Evolutionary conservation across 495 filamentous ascomycete genomes (phyloP).

Genomic region (Corynascus novoguineensis): DNA sequence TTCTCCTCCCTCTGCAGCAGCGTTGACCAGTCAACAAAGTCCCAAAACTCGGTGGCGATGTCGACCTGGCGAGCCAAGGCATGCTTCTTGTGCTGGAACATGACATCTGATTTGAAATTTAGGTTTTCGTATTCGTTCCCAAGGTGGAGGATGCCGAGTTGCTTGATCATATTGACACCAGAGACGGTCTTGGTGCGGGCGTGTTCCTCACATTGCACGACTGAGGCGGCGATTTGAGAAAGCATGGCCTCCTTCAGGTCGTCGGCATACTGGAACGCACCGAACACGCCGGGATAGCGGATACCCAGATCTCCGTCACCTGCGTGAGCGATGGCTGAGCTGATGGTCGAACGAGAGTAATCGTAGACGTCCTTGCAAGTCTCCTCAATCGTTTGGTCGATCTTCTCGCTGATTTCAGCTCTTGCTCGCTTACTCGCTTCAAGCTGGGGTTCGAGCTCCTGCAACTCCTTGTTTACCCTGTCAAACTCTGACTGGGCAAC

Average conservation of each 20-base stretch:
- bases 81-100: conserved; percentile 82
- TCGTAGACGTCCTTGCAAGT: conserved; percentile 80
- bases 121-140: conserved; percentile 79
- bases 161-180: conserved; percentile 83
- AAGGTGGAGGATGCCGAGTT: conserved; percentile 80
- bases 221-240: conserved; percentile 71
- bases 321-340: conserved; percentile 63
- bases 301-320: conserved; percentile 74
- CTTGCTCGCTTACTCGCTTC: conserved; percentile 78
- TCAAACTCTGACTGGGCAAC: conserved; percentile 82
- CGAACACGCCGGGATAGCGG: conserved; percentile 77
- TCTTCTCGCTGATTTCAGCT: conserved; percentile 71
- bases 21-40: conserved; percentile 83
- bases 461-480: conserved; percentile 71
- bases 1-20: conserved; percentile 92
- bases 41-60: conserved; percentile 78
- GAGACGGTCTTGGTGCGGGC: conserved; percentile 70
- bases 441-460: conserved; percentile 76
- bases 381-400: conserved; percentile 76
- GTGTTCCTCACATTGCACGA: conserved; percentile 74
- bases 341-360: conserved; percentile 68
- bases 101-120: conserved; percentile 80
- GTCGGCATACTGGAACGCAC: conserved; percentile 87
- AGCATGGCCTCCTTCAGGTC: conserved; percentile 90
- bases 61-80: conserved; percentile 76